Conservation (phyloP, 2,329 filamentous ascomycete genomes). For the Talaromyces amestolkiae region DNA sequence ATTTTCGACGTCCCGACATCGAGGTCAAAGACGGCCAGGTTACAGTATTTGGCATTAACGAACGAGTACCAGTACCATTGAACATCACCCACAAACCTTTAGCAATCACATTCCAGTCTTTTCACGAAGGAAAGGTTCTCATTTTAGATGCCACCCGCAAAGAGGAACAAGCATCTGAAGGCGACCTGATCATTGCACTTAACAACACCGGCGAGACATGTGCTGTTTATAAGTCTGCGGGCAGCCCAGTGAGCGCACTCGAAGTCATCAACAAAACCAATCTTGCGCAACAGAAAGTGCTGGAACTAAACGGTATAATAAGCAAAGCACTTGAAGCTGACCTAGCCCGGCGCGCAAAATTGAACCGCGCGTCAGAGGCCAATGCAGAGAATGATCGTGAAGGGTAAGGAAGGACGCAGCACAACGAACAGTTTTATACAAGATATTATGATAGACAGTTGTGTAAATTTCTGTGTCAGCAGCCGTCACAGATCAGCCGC, state of each 20-base stretch:
- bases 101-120: constrained; percentile 87
- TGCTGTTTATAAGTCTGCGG: constrained; percentile 86
- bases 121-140: constrained; percentile 48
- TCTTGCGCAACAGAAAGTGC: constrained; percentile 73
- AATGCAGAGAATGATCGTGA: constrained; percentile 81
- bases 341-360: constrained; percentile 58
- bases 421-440: constrained; percentile 2
- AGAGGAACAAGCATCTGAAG: constrained; percentile 59
- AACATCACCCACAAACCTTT: constrained; percentile 90
- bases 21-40: constrained; percentile 79
- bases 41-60: constrained; percentile 77
- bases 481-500: constrained; percentile 2
- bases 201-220: constrained; percentile 89
- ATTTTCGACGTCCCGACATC: constrained; percentile 88
- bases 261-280: constrained; percentile 72
- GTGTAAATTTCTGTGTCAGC: not conserved
- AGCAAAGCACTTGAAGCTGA: constrained; percentile 74
- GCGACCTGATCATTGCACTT: constrained; percentile 73
- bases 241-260: constrained; percentile 75
- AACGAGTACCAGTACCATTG: constrained; percentile 85
- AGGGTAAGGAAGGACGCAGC: constrained; percentile 25
- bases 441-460: not conserved
- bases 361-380: constrained; percentile 77
- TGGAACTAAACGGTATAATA: constrained; percentile 72
- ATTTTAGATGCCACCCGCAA: constrained; percentile 47